phyloP scores from a whole-genome alignment of 2,329 filamentous ascomycete genomes.

The Purpureocillium lavendulum region DNA sequence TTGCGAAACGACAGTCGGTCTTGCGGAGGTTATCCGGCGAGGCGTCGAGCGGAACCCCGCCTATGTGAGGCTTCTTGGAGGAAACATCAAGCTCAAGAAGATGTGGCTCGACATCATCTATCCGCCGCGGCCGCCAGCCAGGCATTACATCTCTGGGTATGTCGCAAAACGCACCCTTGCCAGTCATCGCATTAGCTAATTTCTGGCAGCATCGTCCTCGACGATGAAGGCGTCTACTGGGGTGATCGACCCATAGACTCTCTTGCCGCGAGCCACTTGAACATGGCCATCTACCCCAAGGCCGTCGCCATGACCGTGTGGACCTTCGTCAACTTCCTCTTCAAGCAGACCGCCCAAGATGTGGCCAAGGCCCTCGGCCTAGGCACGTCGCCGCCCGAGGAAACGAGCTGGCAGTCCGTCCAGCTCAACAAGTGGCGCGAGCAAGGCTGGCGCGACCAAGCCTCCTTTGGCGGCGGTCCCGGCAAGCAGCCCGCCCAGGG shows the following conservation, averaged over 20 bases:
- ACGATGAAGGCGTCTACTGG: slow-evolving; percentile 39
- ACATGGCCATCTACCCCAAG: slow-evolving; percentile 45
- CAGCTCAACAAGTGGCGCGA: slow-evolving; percentile 19
- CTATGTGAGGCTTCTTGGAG: slow-evolving; percentile 33
- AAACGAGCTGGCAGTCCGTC: slow-evolving; percentile 23
- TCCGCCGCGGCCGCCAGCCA: slow-evolving; percentile 49
- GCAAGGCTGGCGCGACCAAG: slow-evolving; percentile 16
- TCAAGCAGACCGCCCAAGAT: slow-evolving; percentile 33
- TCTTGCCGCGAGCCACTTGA: slow-evolving; percentile 31
- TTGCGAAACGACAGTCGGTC: slow-evolving; percentile 13
- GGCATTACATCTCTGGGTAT: slow-evolving; percentile 52
- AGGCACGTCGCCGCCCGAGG: slow-evolving; percentile 13
- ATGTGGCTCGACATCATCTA: slow-evolving; percentile 56
- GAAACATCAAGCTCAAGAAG: slow-evolving; percentile 39
- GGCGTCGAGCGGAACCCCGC: slow-evolving; percentile 31
- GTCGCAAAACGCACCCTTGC: slow-evolving; percentile 1
- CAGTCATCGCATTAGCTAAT: neutral
- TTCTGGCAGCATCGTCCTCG: slow-evolving; percentile 35
- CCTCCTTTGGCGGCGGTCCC: slow-evolving; percentile 12
- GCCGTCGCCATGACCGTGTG: slow-evolving; percentile 41
- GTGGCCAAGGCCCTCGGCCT: slow-evolving; percentile 39
- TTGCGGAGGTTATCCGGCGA: slow-evolving; percentile 23
- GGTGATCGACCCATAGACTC: slow-evolving; percentile 40
- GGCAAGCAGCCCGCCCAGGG: slow-evolving; percentile 14
- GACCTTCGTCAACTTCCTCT: slow-evolving; percentile 40